phyloP scores from a whole-genome alignment of 345 rosid species.

The Arabis hirsuta region DNA sequence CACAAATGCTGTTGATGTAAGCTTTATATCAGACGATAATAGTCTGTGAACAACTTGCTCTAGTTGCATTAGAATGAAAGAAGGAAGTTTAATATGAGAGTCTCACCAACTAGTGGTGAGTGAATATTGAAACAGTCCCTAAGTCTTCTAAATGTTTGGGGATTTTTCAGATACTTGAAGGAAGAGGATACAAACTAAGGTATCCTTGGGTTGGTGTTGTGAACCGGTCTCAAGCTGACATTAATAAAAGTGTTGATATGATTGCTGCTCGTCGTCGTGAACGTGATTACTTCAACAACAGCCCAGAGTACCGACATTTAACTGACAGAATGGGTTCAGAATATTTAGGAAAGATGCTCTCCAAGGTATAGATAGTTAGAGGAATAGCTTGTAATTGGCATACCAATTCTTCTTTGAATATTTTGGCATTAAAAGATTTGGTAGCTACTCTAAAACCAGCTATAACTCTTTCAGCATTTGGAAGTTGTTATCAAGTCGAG shows the following conservation, averaged over 20 bases:
- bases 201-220: slow-evolving; percentile 98
- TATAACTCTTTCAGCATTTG: slow-evolving; percentile 72
- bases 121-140: neutral
- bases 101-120: slow-evolving; percentile 1
- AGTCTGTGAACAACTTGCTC: neutral
- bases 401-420: neutral
- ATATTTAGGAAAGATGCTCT: slow-evolving; percentile 86
- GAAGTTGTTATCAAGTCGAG: slow-evolving; percentile 95
- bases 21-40: slow-evolving; percentile 41
- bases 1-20: slow-evolving; percentile 93
- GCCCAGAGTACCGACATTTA: slow-evolving; percentile 76
- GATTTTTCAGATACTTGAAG: slow-evolving; percentile 79
- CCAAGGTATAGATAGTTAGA: slow-evolving; percentile 62
- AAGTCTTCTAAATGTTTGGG: slow-evolving; percentile 24
- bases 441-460: slow-evolving; percentile 26
- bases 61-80: neutral
- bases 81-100: slow-evolving; percentile 13
- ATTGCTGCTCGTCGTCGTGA: slow-evolving; percentile 97
- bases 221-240: slow-evolving; percentile 98
- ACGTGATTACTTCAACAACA: slow-evolving; percentile 71
- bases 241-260: slow-evolving; percentile 96
- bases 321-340: slow-evolving; percentile 89
- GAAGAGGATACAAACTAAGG: slow-evolving; percentile 80
- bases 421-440: neutral
- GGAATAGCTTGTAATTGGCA: neutral